Evolutionary conservation across 139 green algal genomes (phyloP), one percentile per base, ranked within the genome.

Genomic region (Chlorella sp.): DNA sequence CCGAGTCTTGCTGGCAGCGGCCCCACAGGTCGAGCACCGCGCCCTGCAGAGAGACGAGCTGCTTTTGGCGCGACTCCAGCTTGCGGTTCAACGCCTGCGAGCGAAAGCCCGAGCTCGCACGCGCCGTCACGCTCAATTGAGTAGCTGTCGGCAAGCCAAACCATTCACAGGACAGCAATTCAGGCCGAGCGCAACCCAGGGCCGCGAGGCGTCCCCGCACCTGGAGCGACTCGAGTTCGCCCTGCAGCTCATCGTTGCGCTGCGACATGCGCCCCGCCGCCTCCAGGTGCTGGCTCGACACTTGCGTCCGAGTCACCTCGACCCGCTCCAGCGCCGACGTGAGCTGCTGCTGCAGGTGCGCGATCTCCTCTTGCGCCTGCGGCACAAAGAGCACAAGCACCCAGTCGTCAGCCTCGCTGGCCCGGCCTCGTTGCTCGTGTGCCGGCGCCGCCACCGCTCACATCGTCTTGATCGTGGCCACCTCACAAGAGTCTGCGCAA

Each of bases 11-110:
- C 49, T 74, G 67, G 30, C 75, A 77, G 17, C 51, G 63, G 20
- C 72, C 62, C 76, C 76, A 86, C 62, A 86, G 76, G 31, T 86
- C 76, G 29, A 83, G 31, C 31, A 86, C 77, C 0, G 76, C 76
- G 0, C 73, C 76, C 61, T 86, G 80, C 29, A 86, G 65, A 3
- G 64, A 42, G 30, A 86, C 76, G 35, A 86, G 76, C 73, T 74
- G 49, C 33, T 63, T 50, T 62, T 86, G 80, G 0, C 80, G 69
- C 27, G 59, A 26, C 2, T 35, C 67, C 35, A 85, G 69, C 14
- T 49, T 36, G 30, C 69, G n/a, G 5, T 79, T 70, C 42, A 78
- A 35, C 35, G 31, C 31, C 74, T 78, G 65, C 24, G 29, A 30
- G 33, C n/a, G n/a, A n/a, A n/a, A 26, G 49, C 17, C 14, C 17